phyloP scores from a whole-genome alignment of 2,329 filamentous ascomycete species.

The Neofusicoccum sp. region DNA sequence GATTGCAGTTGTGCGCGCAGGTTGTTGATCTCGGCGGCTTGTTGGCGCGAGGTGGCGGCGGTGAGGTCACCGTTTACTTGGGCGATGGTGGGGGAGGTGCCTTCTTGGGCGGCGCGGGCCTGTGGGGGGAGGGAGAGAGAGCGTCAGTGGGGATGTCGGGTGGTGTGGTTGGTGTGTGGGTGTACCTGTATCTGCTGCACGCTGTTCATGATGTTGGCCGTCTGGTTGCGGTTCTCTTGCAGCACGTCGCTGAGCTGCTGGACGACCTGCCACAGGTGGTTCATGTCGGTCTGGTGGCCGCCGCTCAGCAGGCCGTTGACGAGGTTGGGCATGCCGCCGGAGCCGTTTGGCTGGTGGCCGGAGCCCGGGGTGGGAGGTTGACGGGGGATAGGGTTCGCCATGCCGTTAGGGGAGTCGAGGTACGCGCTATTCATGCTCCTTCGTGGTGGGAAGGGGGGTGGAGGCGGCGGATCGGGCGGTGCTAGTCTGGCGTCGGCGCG shows the following conservation, averaged over 20 bases:
- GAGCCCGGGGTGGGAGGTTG: conserved; percentile 31
- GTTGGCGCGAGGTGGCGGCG: not conserved
- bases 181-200: conserved; percentile 30
- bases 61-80: conserved; percentile 35
- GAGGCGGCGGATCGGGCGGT: not conserved
- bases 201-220: conserved; percentile 37
- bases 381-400: conserved; percentile 29
- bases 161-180: not conserved
- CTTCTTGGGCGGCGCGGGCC: conserved; percentile 35
- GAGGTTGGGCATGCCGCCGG: conserved; percentile 35
- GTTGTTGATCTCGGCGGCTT: conserved; percentile 30
- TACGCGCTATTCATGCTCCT: conserved; percentile 18
- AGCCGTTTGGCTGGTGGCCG: conserved; percentile 31
- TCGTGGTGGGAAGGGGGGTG: not conserved
- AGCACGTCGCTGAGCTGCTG: conserved; percentile 40
- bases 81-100: conserved; percentile 28
- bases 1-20: conserved; percentile 33
- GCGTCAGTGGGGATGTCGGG: not conserved
- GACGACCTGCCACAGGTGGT: conserved; percentile 41
- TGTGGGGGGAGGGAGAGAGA: conserved; percentile 18
- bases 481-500: not conserved
- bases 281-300: conserved; percentile 44
- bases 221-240: conserved; percentile 41
- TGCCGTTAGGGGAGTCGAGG: conserved; percentile 23
- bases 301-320: conserved; percentile 39